These are phyloP conservation scores for Rhipidocladum racemiflorum DNA, from an alignment of 176 grass and related monocot genomes.

Conservation along the genomic window DNA sequence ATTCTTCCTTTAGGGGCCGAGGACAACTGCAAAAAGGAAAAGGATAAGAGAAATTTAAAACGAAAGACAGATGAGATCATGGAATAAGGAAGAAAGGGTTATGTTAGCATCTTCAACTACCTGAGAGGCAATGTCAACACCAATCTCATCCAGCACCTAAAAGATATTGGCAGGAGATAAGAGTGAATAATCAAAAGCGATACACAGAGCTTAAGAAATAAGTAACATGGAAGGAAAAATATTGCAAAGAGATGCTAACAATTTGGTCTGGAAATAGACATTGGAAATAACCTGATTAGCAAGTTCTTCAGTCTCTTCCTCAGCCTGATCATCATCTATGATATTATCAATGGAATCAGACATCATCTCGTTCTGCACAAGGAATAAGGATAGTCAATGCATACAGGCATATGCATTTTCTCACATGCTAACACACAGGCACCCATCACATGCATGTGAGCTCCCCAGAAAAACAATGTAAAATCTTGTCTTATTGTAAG, in stretches of 20 bases:
- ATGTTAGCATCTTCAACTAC: conserved; percentile 39
- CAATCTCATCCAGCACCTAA: conserved; percentile 98
- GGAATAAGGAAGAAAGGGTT: conserved; percentile 17
- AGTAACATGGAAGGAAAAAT: not conserved
- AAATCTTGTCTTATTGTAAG: not conserved
- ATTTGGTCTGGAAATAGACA: not conserved
- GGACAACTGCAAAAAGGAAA: conserved; percentile 59
- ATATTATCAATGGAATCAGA: conserved; percentile 71
- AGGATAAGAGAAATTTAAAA: conserved; percentile 1
- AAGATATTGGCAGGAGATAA: conserved; percentile 36
- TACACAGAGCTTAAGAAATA: not conserved
- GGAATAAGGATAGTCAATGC: conserved; percentile 18
- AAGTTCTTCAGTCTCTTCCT: conserved; percentile 91
- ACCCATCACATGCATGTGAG: conserved; percentile 15
- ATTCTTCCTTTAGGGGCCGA: conserved; percentile 89
- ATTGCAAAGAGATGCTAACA: not conserved
- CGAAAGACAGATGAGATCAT: not conserved
- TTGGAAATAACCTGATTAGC: conserved; percentile 66
- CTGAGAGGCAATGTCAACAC: conserved; percentile 90
- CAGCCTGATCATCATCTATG: conserved; percentile 78
- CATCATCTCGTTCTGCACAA: conserved; percentile 90
- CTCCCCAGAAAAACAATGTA: not conserved
- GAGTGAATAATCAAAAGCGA: conserved; percentile 26
- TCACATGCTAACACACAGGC: conserved; percentile 1
- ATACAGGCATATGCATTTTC: not conserved